phyloP scores from a whole-genome alignment of 129 eudicot species.

The Scalesia atractyloides region DNA sequence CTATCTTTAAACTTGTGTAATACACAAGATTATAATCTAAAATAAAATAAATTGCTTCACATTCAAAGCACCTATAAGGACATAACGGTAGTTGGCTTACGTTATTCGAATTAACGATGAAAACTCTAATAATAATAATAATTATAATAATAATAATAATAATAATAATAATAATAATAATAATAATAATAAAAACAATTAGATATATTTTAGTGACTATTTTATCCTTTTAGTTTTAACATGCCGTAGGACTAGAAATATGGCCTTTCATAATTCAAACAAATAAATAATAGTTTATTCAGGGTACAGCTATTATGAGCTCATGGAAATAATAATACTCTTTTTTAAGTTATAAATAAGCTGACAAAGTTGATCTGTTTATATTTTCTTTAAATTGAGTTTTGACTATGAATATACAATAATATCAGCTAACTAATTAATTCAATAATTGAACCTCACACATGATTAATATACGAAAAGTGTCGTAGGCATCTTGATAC shows the following conservation, averaged over 20 bases:
- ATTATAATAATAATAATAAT: too few relatives aligned
- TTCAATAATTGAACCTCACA: background rate
- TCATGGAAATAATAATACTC: background rate
- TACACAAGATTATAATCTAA: too few relatives aligned
- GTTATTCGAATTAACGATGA: background rate
- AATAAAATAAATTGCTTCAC: too few relatives aligned
- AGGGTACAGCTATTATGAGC: background rate
- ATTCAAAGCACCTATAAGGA: background rate
- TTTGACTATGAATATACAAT: background rate
- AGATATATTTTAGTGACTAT: too few relatives aligned
- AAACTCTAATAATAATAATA: too few relatives aligned
- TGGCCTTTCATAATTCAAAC: background rate
- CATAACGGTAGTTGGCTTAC: background rate
- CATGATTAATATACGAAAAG: background rate
- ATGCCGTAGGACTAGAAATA: too few relatives aligned
- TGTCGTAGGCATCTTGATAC: background rate
- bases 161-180: too few relatives aligned
- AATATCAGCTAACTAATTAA: background rate
- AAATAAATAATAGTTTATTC: background rate
- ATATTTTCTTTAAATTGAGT: background rate
- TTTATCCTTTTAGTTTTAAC: too few relatives aligned
- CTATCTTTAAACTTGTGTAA: too few relatives aligned
- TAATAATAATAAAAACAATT: too few relatives aligned
- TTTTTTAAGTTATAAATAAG: background rate
- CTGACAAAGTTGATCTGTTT: background rate